Conservation (phyloP, 1,139 yeast genomes). For the Diutina rugosa region DNA sequence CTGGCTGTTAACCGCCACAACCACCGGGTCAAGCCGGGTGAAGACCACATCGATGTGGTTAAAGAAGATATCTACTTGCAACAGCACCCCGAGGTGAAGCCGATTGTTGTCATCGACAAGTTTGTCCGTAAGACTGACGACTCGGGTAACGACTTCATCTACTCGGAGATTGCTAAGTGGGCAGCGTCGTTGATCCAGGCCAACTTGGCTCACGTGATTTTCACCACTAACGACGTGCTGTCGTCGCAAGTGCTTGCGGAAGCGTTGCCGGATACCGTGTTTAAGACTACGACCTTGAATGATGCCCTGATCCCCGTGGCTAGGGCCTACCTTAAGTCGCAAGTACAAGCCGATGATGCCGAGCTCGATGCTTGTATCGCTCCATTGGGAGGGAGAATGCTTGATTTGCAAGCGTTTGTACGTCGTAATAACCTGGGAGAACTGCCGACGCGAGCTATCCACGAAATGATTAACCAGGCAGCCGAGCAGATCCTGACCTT, state of each 20-base stretch:
- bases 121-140: constrained; percentile 47
- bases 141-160: constrained; percentile 45
- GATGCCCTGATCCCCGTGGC: constrained; percentile 76
- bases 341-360: constrained; percentile 21
- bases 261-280: constrained; percentile 76
- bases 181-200: constrained; percentile 63
- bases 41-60: constrained; percentile 10
- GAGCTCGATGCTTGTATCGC: constrained; percentile 27
- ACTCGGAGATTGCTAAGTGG: constrained; percentile 78
- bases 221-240: constrained; percentile 77
- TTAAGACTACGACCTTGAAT: constrained; percentile 58
- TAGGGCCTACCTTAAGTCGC: constrained; percentile 53
- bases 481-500: constrained; percentile 82
- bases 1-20: background rate
- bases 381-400: constrained; percentile 90
- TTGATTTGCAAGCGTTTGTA: constrained; percentile 82
- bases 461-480: constrained; percentile 72
- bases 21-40: background rate
- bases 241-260: constrained; percentile 54
- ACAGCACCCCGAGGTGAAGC: constrained; percentile 77
- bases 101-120: constrained; percentile 74
- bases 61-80: constrained; percentile 77
- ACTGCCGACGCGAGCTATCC: constrained; percentile 58
- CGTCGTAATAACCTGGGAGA: constrained; percentile 86
- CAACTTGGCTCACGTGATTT: constrained; percentile 81